Base-by-base conservation (phyloP, 192 early-diverging fungal genomes). In the Umbelopsis ramanniana region DNA sequence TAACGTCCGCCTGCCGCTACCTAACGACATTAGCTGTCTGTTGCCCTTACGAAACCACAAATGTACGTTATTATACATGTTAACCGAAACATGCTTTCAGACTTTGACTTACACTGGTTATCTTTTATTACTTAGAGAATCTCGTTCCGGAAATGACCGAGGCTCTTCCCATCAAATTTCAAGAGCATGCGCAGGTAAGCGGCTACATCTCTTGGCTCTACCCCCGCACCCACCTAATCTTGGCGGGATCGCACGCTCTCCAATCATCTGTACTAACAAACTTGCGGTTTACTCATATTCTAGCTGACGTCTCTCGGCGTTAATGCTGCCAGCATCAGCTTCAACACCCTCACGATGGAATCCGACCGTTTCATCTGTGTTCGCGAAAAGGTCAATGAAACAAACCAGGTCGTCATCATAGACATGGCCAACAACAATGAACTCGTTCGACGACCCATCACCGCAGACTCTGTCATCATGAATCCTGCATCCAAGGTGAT, bases 381-480 rank as follows among this genome's bases (percentile, higher is more conserved):
- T 38, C 93, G 97, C 57, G 97, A 99, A 77, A 92, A 92, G 68
- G 88, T 92, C 55, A 89, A 91, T 73, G 85, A 93, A 72, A 88
- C 87, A 74, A 93, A 93, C 84, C 93, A 95, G 75, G 95, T 98
- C 37, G 95, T 95, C 52, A 96, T 99, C 72, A 87, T 99, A 43
- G 97, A 99, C 84, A 84, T 99, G 85, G 86, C 89, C 66, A 90
- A 98, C 72, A 89, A 90, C 35, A 83, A 85, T 55, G 93, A 94
- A 75, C 82, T 96, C 40, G 85, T 93, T 68, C 91, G 95, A 55
- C 84, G 96, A 74, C 94, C 94, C 57, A 99, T 99, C 78, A 93
- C 96, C 55, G 97, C 97, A 11, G 97, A 99, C 76, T 95, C 95
- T 19, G 97, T 94, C 46, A 96, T 99, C 76, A 99, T 99, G 97